Evolutionary conservation across 73 alveolate species (phyloP), one percentile per base, ranked within the genome.

Genomic region (Paramecium caudatum): DNA sequence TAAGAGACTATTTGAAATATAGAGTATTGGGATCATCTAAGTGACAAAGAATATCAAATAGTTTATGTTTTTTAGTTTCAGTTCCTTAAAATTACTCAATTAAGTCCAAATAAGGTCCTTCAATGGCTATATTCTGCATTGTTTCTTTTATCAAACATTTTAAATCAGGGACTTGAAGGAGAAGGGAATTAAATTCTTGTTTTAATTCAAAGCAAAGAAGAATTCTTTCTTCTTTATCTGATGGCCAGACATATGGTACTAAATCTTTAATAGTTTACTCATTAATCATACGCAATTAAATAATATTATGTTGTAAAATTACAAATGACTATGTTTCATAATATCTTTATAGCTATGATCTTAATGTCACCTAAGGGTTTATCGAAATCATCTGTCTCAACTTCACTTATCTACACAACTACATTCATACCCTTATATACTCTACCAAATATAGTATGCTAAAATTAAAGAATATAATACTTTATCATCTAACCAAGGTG

Each of bases 401-500:
- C 93, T 17, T 74, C 92, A 83, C 91, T 96, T 13, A 95, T 94
- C 62, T 92, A 91, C 17, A 46, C 63, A 25, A 95, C 94, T 55
- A 92, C 91, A 37, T 94, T 97, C 91, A 92, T 83, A 37, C 98
- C 98, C 23, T 91, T 88, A 4, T 69, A 47, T 13, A 97, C 98
- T 90, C 92, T 92, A 9, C 99, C 99, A 91, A 96, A 97, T 4
- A 97, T 96, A 0, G 99, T 95, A 91, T 97, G 99, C 91, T 90
- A 69, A 45, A 39, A 17, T 62, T 12, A 62, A 5, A 16, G 13
- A 47, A 90, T 90, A 91, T 15, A 82, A 86, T 86, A 86, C 90
- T 81, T 95, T 96, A 47, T 96, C 97, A 94, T 97, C 98, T 39
- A 97, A 69, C 97, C 99, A 97, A 41, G 93, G 95, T 45, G 97